phyloP scores from a whole-genome alignment of 176 grass and related monocot species.

The Pharus latifolius region DNA sequence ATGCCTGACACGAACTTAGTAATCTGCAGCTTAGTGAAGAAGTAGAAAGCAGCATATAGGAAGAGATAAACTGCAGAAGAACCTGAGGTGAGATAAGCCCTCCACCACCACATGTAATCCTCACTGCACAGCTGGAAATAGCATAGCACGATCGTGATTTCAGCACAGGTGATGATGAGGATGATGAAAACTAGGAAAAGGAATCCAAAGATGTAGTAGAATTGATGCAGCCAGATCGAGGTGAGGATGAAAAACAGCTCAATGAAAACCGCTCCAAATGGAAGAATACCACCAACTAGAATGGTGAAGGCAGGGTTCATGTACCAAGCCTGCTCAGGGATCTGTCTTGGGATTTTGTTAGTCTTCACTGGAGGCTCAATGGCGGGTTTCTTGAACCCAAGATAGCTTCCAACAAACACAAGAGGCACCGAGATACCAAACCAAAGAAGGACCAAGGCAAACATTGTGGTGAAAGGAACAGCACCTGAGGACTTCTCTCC shows the following conservation, averaged over 20 bases:
- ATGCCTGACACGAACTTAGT: slow-evolving; percentile 17
- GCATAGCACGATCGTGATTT: slow-evolving; percentile 21
- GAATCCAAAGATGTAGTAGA: slow-evolving; percentile 36
- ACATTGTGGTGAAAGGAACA: slow-evolving; percentile 39
- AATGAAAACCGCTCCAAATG: slow-evolving; percentile 25
- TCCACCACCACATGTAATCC: slow-evolving; percentile 38
- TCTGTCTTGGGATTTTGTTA: slow-evolving; percentile 28
- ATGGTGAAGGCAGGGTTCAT: slow-evolving; percentile 28
- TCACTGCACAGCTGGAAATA: slow-evolving; percentile 32
- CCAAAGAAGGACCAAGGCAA: slow-evolving; percentile 32
- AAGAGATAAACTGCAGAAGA: slow-evolving; percentile 32
- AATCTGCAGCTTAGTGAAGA: slow-evolving; percentile 34
- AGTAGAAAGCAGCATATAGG: slow-evolving; percentile 29
- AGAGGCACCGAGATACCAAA: slow-evolving; percentile 35
- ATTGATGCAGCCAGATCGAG: slow-evolving; percentile 23
- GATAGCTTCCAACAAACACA: slow-evolving; percentile 32
- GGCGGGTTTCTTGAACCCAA: slow-evolving; percentile 29
- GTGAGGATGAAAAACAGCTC: slow-evolving; percentile 32
- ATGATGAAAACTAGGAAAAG: slow-evolving; percentile 33
- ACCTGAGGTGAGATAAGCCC: slow-evolving; percentile 27
- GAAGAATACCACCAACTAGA: slow-evolving; percentile 28
- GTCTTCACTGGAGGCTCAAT: slow-evolving; percentile 28
- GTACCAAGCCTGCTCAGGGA: slow-evolving; percentile 35
- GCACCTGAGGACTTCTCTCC: slow-evolving; percentile 26
- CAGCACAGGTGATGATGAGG: slow-evolving; percentile 26